Evolutionary conservation across 352 stramenopile species (phyloP).

Genomic region (Thalassiosira pacifica): DNA sequence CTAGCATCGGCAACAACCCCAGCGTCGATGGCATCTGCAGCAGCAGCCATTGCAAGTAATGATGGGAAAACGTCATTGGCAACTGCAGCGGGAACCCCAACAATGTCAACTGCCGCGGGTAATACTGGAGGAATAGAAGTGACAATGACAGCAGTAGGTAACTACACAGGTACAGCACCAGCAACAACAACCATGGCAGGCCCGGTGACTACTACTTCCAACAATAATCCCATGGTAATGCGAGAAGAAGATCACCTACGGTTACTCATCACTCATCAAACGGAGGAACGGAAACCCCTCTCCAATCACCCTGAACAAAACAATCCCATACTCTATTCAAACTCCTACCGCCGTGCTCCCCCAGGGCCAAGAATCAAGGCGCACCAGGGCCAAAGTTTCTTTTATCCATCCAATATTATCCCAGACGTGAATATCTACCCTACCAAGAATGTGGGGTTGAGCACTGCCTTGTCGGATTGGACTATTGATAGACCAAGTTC

Average conservation of each 20-base stretch:
- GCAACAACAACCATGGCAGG: background rate
- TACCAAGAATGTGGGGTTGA: conserved; percentile 22
- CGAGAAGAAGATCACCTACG: conserved; percentile 19
- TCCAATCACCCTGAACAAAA: conserved; percentile 38
- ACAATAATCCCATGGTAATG: background rate
- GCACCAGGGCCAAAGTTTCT: conserved; percentile 43
- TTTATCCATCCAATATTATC: conserved; percentile 13
- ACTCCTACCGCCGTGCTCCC: conserved; percentile 60
- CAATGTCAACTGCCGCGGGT: no score
- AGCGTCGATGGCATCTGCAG: background rate
- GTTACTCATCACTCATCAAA: conserved; percentile 35
- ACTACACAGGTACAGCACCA: no score
- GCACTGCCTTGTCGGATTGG: conserved; percentile 17
- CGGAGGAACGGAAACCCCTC: background rate
- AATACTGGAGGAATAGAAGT: no score
- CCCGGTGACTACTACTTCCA: background rate
- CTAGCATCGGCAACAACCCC: no score
- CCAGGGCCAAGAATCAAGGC: conserved; percentile 40
- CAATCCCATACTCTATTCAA: conserved; percentile 60
- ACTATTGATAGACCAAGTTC: background rate
- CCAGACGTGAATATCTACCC: conserved; percentile 43
- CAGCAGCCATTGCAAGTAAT: background rate
- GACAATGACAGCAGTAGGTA: no score
- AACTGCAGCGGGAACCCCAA: no score
- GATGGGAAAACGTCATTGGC: background rate